These are phyloP conservation scores for Paraphoma sp. DNA, from an alignment of 2,329 filamentous ascomycete genomes.

Conservation along the genomic window DNA sequence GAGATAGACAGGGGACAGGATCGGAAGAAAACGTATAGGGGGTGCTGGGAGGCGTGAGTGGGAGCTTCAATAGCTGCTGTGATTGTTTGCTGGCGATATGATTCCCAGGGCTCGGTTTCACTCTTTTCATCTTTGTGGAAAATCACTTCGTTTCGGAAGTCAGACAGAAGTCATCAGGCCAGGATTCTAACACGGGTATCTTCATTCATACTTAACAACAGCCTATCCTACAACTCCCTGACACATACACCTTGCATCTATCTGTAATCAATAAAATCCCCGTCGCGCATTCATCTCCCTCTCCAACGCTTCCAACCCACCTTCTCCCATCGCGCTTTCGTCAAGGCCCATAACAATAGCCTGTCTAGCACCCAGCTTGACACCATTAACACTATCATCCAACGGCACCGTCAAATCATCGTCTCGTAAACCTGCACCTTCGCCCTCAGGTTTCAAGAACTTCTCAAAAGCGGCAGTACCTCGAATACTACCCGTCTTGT, in stretches of 20 bases:
- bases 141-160: no score
- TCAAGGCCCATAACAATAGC: slow-evolving; percentile 32
- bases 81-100: background rate
- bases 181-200: background rate
- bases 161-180: no score
- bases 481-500: slow-evolving; percentile 37
- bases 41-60: no score
- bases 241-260: background rate
- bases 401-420: slow-evolving; percentile 30
- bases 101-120: background rate
- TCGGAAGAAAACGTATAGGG: no score
- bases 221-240: background rate
- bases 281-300: slow-evolving; percentile 6
- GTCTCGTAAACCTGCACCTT: slow-evolving; percentile 19
- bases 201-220: background rate
- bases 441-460: slow-evolving; percentile 35
- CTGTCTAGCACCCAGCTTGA: slow-evolving; percentile 23
- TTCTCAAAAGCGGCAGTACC: slow-evolving; percentile 39
- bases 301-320: slow-evolving; percentile 20
- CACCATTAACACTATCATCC: slow-evolving; percentile 18
- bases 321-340: slow-evolving; percentile 19
- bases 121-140: background rate
- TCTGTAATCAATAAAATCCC: background rate
- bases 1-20: no score
- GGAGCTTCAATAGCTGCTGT: no score